These are phyloP conservation scores for Trypanosomatidae sp. DNA, from an alignment of 208 protist species.

Conservation along the genomic window DNA sequence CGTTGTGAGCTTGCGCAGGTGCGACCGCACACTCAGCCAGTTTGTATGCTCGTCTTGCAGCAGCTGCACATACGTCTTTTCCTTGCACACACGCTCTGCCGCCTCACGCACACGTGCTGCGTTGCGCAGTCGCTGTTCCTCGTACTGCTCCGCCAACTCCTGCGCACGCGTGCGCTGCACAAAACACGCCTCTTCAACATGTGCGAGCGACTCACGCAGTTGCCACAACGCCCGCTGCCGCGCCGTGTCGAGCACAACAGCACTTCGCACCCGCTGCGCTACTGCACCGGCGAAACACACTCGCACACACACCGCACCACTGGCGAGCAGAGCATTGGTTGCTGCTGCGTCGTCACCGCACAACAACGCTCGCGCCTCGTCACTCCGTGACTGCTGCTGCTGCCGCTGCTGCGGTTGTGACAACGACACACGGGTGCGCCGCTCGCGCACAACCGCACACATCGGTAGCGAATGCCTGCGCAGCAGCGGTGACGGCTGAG, in stretches of 20 bases:
- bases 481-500: too few species aligned
- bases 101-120: conserved; percentile 16
- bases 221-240: too few species aligned
- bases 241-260: conserved; percentile 4
- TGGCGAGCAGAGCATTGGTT: conserved; percentile 1
- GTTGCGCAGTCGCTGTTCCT: conserved; percentile 3
- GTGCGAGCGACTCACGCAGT: conserved; percentile 27
- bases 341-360: too few species aligned
- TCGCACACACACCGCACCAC: conserved; percentile 8
- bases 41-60: conserved; percentile 38
- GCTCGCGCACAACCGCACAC: too few species aligned
- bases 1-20: not conserved
- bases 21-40: conserved; percentile 11
- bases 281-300: conserved; percentile 11
- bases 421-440: too few species aligned
- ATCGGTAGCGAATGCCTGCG: too few species aligned
- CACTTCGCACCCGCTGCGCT: conserved; percentile 8
- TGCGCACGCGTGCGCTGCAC: conserved; percentile 6
- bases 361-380: too few species aligned
- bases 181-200: conserved; percentile 23
- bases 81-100: conserved; percentile 14
- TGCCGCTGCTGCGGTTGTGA: too few species aligned
- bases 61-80: conserved; percentile 11
- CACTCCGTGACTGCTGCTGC: too few species aligned
- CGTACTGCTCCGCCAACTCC: conserved; percentile 14